Conservation (phyloP, 2,329 filamentous ascomycete genomes). For the Monosporascus sp. region DNA sequence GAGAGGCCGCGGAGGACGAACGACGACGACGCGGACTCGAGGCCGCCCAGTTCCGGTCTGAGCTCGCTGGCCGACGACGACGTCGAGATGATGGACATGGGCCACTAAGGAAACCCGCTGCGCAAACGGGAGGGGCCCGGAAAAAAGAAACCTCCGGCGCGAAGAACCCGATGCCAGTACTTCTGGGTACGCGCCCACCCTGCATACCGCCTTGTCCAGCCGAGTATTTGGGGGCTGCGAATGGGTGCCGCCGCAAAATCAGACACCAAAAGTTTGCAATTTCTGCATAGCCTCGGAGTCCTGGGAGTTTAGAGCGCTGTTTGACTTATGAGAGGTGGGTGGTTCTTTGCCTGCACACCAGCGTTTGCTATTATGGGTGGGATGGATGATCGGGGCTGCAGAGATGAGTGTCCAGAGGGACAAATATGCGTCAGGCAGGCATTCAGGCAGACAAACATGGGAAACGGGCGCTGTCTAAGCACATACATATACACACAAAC, state of each 20-base stretch:
- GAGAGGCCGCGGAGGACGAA: constrained; percentile 8
- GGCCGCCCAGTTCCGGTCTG: constrained; percentile 50
- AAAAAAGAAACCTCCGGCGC: background rate
- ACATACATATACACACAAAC: too few relatives aligned
- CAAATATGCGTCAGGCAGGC: too few relatives aligned
- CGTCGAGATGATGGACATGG: constrained; percentile 35
- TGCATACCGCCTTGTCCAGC: too few relatives aligned
- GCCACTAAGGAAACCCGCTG: constrained; percentile 1
- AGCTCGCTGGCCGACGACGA: constrained; percentile 50
- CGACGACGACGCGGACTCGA: constrained; percentile 30
- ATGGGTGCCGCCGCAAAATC: background rate
- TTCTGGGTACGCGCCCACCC: background rate
- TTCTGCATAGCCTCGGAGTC: constrained; percentile 1
- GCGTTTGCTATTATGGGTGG: too few relatives aligned
- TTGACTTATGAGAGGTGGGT: too few relatives aligned
- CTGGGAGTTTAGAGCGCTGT: background rate
- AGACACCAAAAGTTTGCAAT: background rate
- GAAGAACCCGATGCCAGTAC: background rate
- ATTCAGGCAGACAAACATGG: too few relatives aligned
- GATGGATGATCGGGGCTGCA: too few relatives aligned
- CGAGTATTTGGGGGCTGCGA: background rate
- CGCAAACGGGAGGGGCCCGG: background rate
- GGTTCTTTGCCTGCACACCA: too few relatives aligned
- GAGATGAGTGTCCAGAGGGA: too few relatives aligned
- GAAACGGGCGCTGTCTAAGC: too few relatives aligned